A percentile compares a stretch with the other conserved stretches of the same genome.
Conservation (phyloP, 75 land plant genomes). For the Adiantum capillusveneris region DNA sequence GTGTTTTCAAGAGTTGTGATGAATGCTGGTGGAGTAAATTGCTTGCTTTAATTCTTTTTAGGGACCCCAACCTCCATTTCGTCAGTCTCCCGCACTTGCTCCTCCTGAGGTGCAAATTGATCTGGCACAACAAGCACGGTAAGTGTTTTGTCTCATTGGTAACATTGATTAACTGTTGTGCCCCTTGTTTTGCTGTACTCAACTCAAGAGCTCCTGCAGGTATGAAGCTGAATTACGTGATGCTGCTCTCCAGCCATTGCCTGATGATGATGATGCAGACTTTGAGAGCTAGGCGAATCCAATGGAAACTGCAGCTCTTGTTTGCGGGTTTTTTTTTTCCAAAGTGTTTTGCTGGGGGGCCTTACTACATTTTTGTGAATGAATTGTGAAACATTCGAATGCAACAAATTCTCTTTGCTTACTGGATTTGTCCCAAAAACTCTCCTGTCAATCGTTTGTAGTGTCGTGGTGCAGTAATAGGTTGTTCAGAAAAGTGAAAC, state of each 20-base stretch:
- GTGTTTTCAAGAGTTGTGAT: not conserved
- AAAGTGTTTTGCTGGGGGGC: too few relatives aligned
- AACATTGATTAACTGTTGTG: not conserved
- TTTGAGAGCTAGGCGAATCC: conserved; percentile 28
- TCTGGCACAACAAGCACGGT: conserved; percentile 18
- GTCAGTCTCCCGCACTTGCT: conserved; percentile 36
- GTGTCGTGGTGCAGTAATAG: too few relatives aligned
- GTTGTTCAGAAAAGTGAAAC: too few relatives aligned
- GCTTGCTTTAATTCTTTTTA: conserved; percentile 4
- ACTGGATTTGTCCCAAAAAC: too few relatives aligned
- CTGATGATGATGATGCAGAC: too few relatives aligned
- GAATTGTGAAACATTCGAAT: too few relatives aligned
- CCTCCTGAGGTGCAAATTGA: conserved; percentile 37
- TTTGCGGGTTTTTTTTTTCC: too few relatives aligned
- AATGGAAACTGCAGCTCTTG: too few relatives aligned
- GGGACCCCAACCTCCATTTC: conserved; percentile 35
- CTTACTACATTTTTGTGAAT: too few relatives aligned
- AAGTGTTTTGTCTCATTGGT: conserved; percentile 3
- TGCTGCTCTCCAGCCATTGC: conserved; percentile 66
- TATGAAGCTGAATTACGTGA: conserved; percentile 49
- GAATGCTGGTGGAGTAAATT: too few relatives aligned
- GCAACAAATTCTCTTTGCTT: too few relatives aligned
- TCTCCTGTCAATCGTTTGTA: too few relatives aligned
- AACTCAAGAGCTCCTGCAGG: conserved; percentile 16
- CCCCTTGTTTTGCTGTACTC: not conserved